phyloP scores from a whole-genome alignment of 2,329 filamentous ascomycete genomes.

The Parasarocladium wereldwijsianum region DNA sequence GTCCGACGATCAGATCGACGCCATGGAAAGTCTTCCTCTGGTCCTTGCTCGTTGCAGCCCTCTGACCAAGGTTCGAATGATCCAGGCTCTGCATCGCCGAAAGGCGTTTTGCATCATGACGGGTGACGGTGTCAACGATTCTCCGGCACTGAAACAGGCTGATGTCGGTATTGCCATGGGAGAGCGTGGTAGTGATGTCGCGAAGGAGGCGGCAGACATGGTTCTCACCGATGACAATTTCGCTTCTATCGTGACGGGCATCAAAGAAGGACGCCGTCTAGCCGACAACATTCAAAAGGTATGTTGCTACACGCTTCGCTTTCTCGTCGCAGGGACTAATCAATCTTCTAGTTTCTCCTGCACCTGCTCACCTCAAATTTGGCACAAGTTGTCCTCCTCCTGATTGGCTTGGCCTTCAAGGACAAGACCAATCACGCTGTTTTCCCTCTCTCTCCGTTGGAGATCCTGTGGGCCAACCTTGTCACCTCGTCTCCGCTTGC shows the following conservation, averaged over 20 bases:
- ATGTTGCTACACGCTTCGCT: constrained; percentile 3
- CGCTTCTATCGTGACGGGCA: constrained; percentile 60
- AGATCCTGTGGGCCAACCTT: constrained; percentile 66
- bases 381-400: constrained; percentile 52
- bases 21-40: constrained; percentile 43
- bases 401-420: constrained; percentile 56
- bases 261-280: constrained; percentile 53
- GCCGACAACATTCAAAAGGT: constrained; percentile 67
- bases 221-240: constrained; percentile 83
- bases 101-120: constrained; percentile 60
- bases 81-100: constrained; percentile 56
- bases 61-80: constrained; percentile 60
- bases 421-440: constrained; percentile 43
- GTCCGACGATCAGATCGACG: constrained; percentile 47
- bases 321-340: constrained; percentile 7
- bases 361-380: constrained; percentile 57
- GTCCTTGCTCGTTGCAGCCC: constrained; percentile 58
- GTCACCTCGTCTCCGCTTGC: constrained; percentile 58
- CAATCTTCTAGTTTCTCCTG: constrained; percentile 33
- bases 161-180: constrained; percentile 70
- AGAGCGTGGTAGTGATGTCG: constrained; percentile 54
- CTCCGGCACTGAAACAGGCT: constrained; percentile 55
- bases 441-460: constrained; percentile 56
- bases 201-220: constrained; percentile 75
- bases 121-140: constrained; percentile 63